A percentile compares a stretch with the other conserved stretches of the same genome.
phyloP scores from a whole-genome alignment of 1,284 basidiomycete genomes.

The Leccinum subrobustum region DNA sequence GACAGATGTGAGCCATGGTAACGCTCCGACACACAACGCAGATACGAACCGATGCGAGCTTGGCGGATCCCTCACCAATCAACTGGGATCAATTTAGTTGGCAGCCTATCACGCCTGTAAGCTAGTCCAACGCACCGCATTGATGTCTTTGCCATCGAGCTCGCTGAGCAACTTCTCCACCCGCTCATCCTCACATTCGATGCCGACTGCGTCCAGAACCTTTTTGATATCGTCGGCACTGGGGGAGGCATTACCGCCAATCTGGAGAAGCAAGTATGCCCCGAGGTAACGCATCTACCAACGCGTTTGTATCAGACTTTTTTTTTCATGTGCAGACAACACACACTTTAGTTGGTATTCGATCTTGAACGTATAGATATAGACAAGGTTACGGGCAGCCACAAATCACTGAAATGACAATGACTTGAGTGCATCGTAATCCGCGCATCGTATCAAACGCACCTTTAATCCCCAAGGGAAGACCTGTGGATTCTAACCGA shows the following conservation, averaged over 20 bases:
- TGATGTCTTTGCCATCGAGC: conserved; percentile 90
- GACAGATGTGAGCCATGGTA: conserved; percentile 27
- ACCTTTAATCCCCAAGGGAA: conserved; percentile 87
- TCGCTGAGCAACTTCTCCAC: conserved; percentile 88
- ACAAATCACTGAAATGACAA: conserved; percentile 69
- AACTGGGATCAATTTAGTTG: conserved; percentile 47
- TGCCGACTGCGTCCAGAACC: conserved; percentile 84
- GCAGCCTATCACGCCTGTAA: neutral
- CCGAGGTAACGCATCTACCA: conserved; percentile 93
- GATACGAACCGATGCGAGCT: conserved; percentile 88
- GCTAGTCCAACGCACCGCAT: conserved; percentile 52
- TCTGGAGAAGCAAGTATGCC: conserved; percentile 96
- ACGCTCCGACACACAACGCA: conserved; percentile 19
- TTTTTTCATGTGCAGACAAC: neutral
- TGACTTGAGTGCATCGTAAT: conserved; percentile 1
- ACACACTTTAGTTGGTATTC: conserved; percentile 43
- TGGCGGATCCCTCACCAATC: conserved; percentile 90
- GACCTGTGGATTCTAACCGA: conserved; percentile 89
- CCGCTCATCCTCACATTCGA: conserved; percentile 86
- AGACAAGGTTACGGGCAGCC: conserved; percentile 63
- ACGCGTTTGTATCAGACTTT: conserved; percentile 4
- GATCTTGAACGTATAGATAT: conserved; percentile 35
- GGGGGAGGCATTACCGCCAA: conserved; percentile 90
- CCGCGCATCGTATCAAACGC: conserved; percentile 16
- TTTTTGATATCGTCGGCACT: conserved; percentile 89